These are phyloP conservation scores for Nigrospora sphaerica DNA, from an alignment of 2,329 filamentous ascomycete genomes.

Conservation along the genomic window DNA sequence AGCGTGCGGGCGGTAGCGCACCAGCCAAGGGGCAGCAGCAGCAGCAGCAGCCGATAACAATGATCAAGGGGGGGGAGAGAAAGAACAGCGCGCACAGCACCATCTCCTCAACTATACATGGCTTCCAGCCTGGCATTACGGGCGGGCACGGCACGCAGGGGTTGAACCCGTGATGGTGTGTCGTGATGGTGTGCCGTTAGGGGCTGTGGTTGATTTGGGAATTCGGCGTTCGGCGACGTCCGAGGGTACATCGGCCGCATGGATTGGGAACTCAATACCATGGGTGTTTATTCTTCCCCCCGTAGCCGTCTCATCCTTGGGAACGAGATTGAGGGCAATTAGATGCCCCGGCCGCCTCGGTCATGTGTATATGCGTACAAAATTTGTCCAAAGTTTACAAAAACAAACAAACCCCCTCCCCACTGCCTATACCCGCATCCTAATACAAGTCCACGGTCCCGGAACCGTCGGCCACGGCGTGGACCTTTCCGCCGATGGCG, in stretches of 20 bases:
- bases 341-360: too few species aligned
- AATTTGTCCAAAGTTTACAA: too few species aligned
- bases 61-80: neutral
- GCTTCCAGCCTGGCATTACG: neutral
- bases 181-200: too few species aligned
- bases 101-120: neutral
- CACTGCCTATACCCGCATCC: neutral
- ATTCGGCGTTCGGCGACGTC: too few species aligned
- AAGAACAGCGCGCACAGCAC: neutral
- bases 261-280: too few species aligned
- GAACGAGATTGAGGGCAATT: too few species aligned
- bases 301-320: too few species aligned
- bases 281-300: too few species aligned
- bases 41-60: neutral
- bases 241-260: too few species aligned
- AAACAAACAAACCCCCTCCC: too few species aligned
- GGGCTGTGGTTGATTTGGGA: too few species aligned
- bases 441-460: neutral
- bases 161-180: neutral
- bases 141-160: neutral
- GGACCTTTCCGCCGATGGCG: conserved; percentile 48
- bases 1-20: neutral
- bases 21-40: neutral
- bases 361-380: too few species aligned
- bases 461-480: conserved; percentile 35